Conservation (phyloP, 345 rosid genomes). For the Melaleuca alternifolia region DNA sequence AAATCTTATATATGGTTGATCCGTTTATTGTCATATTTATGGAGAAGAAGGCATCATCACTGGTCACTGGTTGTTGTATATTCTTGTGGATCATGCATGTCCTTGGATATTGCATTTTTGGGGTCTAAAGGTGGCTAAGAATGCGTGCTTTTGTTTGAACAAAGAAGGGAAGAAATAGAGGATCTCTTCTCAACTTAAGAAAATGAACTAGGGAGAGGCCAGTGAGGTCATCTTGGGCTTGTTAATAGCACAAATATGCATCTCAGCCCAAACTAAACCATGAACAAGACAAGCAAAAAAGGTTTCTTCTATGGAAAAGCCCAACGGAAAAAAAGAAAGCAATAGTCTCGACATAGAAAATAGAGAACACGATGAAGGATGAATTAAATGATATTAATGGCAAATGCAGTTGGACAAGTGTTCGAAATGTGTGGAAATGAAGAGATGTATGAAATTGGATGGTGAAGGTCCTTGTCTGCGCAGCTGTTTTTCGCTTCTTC, state of each 20-base stretch:
- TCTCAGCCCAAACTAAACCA: not conserved
- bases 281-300: not conserved
- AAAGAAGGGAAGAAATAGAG: not conserved
- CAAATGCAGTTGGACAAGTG: not conserved
- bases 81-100: not conserved
- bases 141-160: too few relatives aligned
- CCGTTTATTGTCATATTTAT: not conserved
- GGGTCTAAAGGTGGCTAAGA: not conserved
- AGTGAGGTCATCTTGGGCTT: not conserved
- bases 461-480: not conserved
- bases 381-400: not conserved
- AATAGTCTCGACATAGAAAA: not conserved
- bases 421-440: not conserved
- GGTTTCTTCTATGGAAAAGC: not conserved
- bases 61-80: not conserved
- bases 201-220: not conserved
- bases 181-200: not conserved
- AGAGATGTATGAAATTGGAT: not conserved
- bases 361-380: not conserved
- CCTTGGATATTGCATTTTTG: not conserved
- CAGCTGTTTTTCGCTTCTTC: not conserved
- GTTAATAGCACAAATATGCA: not conserved
- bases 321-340: not conserved
- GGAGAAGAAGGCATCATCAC: not conserved
- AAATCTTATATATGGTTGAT: not conserved